Evolutionary conservation across 257 asterid species (phyloP).

Genomic region (Cinchona pubescens): DNA sequence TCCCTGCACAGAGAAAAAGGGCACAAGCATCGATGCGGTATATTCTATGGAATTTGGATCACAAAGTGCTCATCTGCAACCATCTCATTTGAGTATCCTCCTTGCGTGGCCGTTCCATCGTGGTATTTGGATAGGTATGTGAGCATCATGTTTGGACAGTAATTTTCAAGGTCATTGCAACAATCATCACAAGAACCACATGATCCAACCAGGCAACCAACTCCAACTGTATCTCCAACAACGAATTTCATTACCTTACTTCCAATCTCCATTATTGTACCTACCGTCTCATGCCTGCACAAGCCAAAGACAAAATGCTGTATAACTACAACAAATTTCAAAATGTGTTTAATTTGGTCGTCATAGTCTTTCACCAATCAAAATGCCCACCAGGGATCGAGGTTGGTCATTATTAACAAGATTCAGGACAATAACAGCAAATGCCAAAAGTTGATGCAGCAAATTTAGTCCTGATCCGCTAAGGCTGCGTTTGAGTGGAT

Average conservation of each 20-base stretch:
- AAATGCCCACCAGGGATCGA: too few species aligned
- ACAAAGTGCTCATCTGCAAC: constrained; percentile 23
- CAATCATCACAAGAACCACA: constrained; percentile 25
- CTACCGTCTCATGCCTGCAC: constrained; percentile 27
- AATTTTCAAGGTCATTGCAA: constrained; percentile 19
- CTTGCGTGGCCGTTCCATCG: constrained; percentile 11
- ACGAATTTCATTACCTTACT: constrained; percentile 19
- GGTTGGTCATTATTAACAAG: too few species aligned
- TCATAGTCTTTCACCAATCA: too few species aligned
- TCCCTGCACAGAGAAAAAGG: constrained; percentile 28
- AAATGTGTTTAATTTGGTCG: neutral
- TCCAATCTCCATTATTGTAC: constrained; percentile 25
- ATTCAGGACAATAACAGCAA: too few species aligned
- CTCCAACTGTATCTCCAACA: constrained; percentile 29
- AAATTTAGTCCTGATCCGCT: too few species aligned
- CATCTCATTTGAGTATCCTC: constrained; percentile 28
- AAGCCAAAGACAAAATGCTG: neutral
- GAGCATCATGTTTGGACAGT: constrained; percentile 18
- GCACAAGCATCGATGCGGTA: constrained; percentile 29
- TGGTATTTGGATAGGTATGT: constrained; percentile 13
- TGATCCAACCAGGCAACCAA: constrained; percentile 26
- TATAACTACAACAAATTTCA: neutral
- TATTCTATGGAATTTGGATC: constrained; percentile 18
- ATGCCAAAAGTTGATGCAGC: too few species aligned
- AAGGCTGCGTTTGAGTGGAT: too few species aligned